Evolutionary conservation across 73 alveolate genomes (phyloP).

Genomic region (Paramecium primaurelia): DNA sequence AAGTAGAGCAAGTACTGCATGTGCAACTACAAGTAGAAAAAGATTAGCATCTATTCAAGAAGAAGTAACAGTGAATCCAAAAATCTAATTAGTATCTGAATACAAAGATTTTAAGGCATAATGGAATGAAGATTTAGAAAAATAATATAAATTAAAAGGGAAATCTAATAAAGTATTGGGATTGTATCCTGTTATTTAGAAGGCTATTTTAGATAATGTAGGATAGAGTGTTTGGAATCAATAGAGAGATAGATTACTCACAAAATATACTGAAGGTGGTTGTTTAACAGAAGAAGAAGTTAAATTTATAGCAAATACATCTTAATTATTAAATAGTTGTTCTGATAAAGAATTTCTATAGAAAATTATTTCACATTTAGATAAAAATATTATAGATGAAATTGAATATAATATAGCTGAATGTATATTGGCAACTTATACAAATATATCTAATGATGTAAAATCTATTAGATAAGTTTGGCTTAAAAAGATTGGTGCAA

Average conservation of each 20-base stretch:
- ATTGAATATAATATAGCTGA: slow-evolving; percentile 25
- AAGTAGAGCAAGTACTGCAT: not conserved
- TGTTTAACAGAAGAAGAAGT: slow-evolving; percentile 13
- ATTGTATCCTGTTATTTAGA: slow-evolving; percentile 21
- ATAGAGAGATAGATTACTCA: not conserved
- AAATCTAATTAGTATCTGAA: not conserved
- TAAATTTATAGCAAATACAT: slow-evolving; percentile 25
- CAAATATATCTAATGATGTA: not conserved
- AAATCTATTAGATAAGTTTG: not conserved
- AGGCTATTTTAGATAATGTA: slow-evolving; percentile 19
- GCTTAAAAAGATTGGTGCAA: not conserved
- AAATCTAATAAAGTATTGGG: not conserved
- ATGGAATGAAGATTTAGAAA: not conserved
- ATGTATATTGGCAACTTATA: not conserved
- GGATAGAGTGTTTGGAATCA: slow-evolving; percentile 33
- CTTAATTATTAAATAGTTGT: not conserved
- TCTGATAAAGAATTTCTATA: slow-evolving; percentile 10
- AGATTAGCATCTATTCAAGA: not conserved
- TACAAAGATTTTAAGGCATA: not conserved
- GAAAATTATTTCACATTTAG: not conserved
- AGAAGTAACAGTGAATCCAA: not conserved
- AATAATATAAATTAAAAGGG: not conserved
- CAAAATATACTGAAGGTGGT: slow-evolving; percentile 38
- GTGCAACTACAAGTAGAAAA: not conserved
- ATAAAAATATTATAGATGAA: not conserved